Percentiles rank a stretch among this genome's conserved stretches.
Conservation (phyloP, 768 basidiomycete species). For the Pleurotus djamor region DNA sequence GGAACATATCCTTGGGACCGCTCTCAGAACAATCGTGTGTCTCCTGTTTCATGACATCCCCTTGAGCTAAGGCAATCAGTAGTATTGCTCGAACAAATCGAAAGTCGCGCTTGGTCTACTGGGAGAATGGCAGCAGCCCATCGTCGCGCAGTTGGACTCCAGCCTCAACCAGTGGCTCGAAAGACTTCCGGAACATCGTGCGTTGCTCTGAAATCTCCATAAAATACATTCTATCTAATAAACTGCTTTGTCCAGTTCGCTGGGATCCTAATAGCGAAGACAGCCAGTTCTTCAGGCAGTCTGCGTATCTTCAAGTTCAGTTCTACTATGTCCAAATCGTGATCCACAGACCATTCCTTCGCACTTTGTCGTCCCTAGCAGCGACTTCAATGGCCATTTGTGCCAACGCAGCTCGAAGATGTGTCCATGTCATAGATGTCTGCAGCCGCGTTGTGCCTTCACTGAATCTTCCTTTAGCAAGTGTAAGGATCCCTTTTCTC, state of each 20-base stretch:
- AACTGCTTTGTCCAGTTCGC: conserved; percentile 29
- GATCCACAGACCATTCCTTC: conserved; percentile 76
- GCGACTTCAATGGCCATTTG: conserved; percentile 76
- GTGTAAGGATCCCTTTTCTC: too few species aligned
- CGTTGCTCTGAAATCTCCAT: conserved; percentile 12
- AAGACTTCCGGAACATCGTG: conserved; percentile 58
- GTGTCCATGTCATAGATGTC: conserved; percentile 71
- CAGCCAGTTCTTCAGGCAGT: conserved; percentile 52
- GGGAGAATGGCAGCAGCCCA: conserved; percentile 61
- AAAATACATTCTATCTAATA: neutral
- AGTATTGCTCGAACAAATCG: conserved; percentile 75
- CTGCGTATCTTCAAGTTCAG: conserved; percentile 48
- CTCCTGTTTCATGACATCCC: neutral
- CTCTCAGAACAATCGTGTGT: conserved; percentile 56
- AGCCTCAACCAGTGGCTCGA: conserved; percentile 73
- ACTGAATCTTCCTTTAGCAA: too few species aligned
- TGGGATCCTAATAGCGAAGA: conserved; percentile 51
- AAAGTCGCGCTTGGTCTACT: conserved; percentile 48
- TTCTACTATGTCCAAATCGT: conserved; percentile 68
- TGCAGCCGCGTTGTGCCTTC: neutral
- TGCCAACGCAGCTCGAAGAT: conserved; percentile 78
- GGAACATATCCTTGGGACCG: conserved; percentile 57
- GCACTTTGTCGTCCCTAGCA: conserved; percentile 40
- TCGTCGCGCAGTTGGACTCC: conserved; percentile 71
- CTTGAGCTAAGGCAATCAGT: neutral